Evolutionary conservation across 345 rosid species (phyloP), one percentile per base, ranked within the genome.

Genomic region (Ceriops decandra): DNA sequence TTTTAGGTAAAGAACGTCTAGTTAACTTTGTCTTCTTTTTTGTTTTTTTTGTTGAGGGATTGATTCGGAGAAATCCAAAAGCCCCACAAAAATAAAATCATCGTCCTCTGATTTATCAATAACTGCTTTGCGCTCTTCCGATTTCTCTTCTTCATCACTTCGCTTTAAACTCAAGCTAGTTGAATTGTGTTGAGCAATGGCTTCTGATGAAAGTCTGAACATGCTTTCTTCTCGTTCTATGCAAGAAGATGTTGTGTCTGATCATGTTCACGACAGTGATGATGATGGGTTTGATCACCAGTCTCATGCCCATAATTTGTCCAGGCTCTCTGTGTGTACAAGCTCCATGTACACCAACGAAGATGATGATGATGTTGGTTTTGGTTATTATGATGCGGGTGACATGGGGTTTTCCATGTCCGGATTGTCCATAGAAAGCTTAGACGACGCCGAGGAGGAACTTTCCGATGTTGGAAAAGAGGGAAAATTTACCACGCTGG

Each of bases 401-500:
- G 79, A 66, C 10, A 67, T 67, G 79, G 59, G 65, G 70, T 76
- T 82, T 72, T 79, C 33, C 64, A 59, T 80, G 80, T 76, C 93
- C 22, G 81, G 81, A 42, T 52, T 89, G 74, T 84, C 96, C 0
- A 56, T 89, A 0, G 96, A 91, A 70, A 81, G 79, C 70, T 91
- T 89, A 57, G 93, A 91, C 30, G 93, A 91, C 24, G 99, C 95
- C 2, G 95, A 93, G 66, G 95, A 74, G 72, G 97, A 91, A 68
- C 79, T 84, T 24, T 89, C 90, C 31, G 88, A 84, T 10, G 86
- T 83, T 15, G 82, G 74, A 0, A 57, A 77, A 26, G 78, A 77
- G 51, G 74, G 54, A 5, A 30, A 15, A 9, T 7, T 24, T 11
- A 68, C 47, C 46, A 67, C 63, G 64, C 74, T 53, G 20, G 80